Conservation (phyloP, 192 early-diverging fungal genomes). For the Podochytrium sp. region DNA sequence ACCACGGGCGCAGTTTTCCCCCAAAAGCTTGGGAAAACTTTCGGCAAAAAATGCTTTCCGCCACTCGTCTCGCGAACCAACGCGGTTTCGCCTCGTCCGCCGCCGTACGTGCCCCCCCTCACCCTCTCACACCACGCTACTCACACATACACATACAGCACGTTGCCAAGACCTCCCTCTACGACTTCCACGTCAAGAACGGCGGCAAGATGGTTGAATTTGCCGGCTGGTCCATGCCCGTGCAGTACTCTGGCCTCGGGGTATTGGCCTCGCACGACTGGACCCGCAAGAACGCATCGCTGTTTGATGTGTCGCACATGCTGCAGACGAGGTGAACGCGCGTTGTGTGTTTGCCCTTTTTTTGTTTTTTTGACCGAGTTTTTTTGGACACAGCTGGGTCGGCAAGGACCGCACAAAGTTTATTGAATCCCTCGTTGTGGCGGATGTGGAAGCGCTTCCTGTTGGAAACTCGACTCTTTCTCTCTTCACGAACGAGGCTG, state of each 20-base stretch:
- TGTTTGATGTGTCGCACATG: slow-evolving; percentile 99
- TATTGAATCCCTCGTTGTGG: slow-evolving; percentile 87
- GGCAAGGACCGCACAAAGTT: slow-evolving; percentile 89
- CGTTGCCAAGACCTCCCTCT: slow-evolving; percentile 58
- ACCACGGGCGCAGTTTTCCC: no score
- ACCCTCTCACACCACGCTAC: no score
- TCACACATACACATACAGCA: no score
- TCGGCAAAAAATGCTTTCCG: background rate
- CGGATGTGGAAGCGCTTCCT: slow-evolving; percentile 80
- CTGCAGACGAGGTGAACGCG: slow-evolving; percentile 90
- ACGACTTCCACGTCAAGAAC: slow-evolving; percentile 90
- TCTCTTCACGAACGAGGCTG: slow-evolving; percentile 93
- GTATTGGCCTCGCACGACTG: slow-evolving; percentile 86
- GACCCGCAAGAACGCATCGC: slow-evolving; percentile 86
- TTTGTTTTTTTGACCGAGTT: no score
- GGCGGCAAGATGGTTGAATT: slow-evolving; percentile 98
- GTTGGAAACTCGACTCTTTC: slow-evolving; percentile 83
- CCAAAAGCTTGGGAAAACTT: no score
- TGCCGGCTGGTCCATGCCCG: slow-evolving; percentile 97
- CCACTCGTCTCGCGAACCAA: no score
- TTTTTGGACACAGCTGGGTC: slow-evolving; percentile 46
- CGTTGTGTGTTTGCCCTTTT: slow-evolving; percentile 1
- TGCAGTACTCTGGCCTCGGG: slow-evolving; percentile 84
- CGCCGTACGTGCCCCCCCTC: no score
- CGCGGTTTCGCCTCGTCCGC: no score